phyloP scores from a whole-genome alignment of 805 yeast genomes.

The Candida piceae region DNA sequence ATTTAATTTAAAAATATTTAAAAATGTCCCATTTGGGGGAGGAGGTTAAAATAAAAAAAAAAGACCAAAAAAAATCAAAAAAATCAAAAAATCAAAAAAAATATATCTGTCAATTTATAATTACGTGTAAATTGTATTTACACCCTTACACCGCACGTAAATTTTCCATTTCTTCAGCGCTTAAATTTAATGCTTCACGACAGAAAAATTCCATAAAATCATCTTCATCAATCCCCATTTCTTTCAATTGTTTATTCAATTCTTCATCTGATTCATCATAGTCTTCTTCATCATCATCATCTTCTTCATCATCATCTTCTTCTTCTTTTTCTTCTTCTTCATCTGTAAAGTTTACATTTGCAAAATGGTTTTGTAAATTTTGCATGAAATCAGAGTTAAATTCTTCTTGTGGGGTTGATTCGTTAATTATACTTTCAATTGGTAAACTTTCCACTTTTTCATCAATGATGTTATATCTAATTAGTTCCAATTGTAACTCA shows the following conservation, averaged over 20 bases:
- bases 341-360: conserved; percentile 19
- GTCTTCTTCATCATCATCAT: conserved; percentile 20
- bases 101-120: too few relatives aligned
- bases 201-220: conserved; percentile 65
- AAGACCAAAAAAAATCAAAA: too few relatives aligned
- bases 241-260: conserved; percentile 21
- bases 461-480: conserved; percentile 17
- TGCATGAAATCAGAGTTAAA: conserved; percentile 21
- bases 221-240: conserved; percentile 53
- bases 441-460: conserved; percentile 6
- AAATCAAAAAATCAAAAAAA: too few relatives aligned
- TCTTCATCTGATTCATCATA: conserved; percentile 14
- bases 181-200: conserved; percentile 46
- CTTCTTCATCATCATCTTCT: conserved; percentile 15
- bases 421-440: background rate
- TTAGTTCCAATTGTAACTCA: conserved; percentile 27
- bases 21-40: too few relatives aligned
- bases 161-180: conserved; percentile 40
- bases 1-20: too few relatives aligned
- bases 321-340: conserved; percentile 3
- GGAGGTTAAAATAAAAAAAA: too few relatives aligned
- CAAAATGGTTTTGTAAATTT: conserved; percentile 19
- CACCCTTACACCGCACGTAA: too few relatives aligned
- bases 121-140: too few relatives aligned
- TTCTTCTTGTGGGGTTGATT: background rate